phyloP scores from a whole-genome alignment of 1,284 basidiomycete genomes.

The Ustilago bromivora region DNA sequence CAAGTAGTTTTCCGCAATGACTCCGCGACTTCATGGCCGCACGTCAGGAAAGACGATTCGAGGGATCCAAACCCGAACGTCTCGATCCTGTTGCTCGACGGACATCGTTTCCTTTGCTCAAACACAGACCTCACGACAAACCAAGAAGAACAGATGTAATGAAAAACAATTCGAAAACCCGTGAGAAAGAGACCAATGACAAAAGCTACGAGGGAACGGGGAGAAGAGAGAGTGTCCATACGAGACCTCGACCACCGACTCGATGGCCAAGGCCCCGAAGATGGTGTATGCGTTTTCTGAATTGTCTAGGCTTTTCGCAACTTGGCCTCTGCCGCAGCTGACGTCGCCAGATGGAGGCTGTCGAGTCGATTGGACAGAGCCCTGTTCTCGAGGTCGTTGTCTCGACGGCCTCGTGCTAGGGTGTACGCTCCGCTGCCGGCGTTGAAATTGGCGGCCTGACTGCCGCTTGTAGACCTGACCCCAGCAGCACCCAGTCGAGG shows the following conservation, averaged over 20 bases:
- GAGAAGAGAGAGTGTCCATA: slow-evolving; percentile 16
- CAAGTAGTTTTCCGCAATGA: too few species aligned
- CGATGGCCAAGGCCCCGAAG: not conserved
- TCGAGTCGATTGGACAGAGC: slow-evolving; percentile 50
- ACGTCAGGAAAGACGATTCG: too few species aligned
- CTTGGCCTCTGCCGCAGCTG: slow-evolving; percentile 26
- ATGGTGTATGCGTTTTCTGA: not conserved
- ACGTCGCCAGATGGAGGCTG: slow-evolving; percentile 36
- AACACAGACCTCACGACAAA: not conserved
- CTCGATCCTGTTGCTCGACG: too few species aligned
- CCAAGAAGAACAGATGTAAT: not conserved
- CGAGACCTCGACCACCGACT: not conserved
- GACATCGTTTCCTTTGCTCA: not conserved
- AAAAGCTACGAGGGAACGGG: not conserved
- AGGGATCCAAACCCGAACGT: too few species aligned
- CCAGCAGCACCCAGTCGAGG: slow-evolving; percentile 22
- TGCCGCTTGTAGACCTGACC: slow-evolving; percentile 17
- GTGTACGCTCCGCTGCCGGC: slow-evolving; percentile 26
- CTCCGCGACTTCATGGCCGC: too few species aligned
- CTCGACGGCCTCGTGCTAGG: slow-evolving; percentile 33
- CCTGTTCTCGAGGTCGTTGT: slow-evolving; percentile 39
- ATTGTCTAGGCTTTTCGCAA: slow-evolving; percentile 18
- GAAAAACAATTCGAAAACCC: not conserved
- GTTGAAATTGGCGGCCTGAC: not conserved
- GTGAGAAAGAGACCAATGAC: slow-evolving; percentile 15